A percentile compares a stretch with the other conserved stretches of the same genome.
Conservation (phyloP, 495 filamentous ascomycete species). For the Penicillium crystallinum region DNA sequence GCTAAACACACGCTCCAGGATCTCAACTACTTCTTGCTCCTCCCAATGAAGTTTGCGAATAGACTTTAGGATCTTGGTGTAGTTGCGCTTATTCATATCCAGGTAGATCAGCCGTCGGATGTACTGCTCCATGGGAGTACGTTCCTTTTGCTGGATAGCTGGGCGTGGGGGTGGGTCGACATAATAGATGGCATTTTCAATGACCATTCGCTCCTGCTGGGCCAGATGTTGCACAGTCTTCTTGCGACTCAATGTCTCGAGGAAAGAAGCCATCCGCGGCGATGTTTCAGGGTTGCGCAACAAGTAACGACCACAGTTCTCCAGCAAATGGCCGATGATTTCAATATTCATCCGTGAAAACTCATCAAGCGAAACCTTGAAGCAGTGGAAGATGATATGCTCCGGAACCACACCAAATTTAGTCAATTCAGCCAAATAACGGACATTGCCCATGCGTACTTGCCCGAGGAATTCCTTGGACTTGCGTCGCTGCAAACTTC, state of each 20-base stretch:
- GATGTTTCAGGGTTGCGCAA: conserved; percentile 91
- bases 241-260: conserved; percentile 93
- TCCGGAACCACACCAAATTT: conserved; percentile 98
- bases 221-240: conserved; percentile 92
- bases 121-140: conserved; percentile 87
- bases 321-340: conserved; percentile 93
- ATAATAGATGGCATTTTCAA: conserved; percentile 98
- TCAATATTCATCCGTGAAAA: conserved; percentile 99
- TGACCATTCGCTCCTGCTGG: conserved; percentile 94
- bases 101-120: conserved; percentile 86
- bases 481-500: conserved; percentile 95
- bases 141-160: conserved; percentile 93
- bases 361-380: conserved; percentile 95
- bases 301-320: conserved; percentile 94
- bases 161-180: conserved; percentile 92
- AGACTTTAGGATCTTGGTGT: conserved; percentile 87
- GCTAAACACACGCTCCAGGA: conserved; percentile 86
- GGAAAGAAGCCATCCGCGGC: conserved; percentile 84
- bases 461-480: conserved; percentile 95
- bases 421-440: conserved; percentile 93
- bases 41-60: conserved; percentile 97
- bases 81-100: conserved; percentile 90
- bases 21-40: conserved; percentile 76
- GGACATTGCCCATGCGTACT: conserved; percentile 88
- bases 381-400: conserved; percentile 97